Base-by-base conservation (phyloP, 257 asterid species). In the Primulina huaijiensis region DNA sequence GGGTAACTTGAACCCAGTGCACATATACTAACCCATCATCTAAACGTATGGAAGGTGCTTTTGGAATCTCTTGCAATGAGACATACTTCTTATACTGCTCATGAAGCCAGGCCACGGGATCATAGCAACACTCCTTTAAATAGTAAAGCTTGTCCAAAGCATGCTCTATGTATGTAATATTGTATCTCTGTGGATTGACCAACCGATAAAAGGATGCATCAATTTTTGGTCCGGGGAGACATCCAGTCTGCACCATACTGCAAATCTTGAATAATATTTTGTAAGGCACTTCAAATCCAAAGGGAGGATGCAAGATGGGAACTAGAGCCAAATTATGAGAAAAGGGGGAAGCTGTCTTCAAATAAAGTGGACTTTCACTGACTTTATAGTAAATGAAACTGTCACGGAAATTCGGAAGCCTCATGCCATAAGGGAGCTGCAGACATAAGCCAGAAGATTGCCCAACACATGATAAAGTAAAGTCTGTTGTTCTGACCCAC, bases 401-500 rank as follows among this genome's bases (percentile, higher is more conserved):
- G 64, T 84, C 89, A 2, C 60, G 71, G 77, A 93, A 82, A 50
- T 83, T 74, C n/a, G 99, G 96, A 74, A 93, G 89, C 25, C 19
- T 73, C 79, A 70, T 74, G 58, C 73, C 82, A 5, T 21, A 10
- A 23, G 87, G 89, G 70, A 93, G 86, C 82, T 86, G 81, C 69
- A 93, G 79, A 71, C 96, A 90, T 73, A 93, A 33, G 17, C 96
- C 87, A 20, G 99, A 90, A 62, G 99, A 86, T 63, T 89, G 96
- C 55, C 99, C 99, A 16, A 90, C 87, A 65, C 77, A 75, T 11
- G 81, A 80, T 50, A 73, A 65, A 52, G 97, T 79, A 64, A 89
- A 93, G 69, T 93, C 97, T 7, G 92, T 84, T 7, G 99, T 90
- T 75, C 99, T 84, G 20, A 89, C 79, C 96, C 97, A 93, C 73